Conservation (phyloP, 2,329 filamentous ascomycete species). For the Neonectria magnoliae region DNA sequence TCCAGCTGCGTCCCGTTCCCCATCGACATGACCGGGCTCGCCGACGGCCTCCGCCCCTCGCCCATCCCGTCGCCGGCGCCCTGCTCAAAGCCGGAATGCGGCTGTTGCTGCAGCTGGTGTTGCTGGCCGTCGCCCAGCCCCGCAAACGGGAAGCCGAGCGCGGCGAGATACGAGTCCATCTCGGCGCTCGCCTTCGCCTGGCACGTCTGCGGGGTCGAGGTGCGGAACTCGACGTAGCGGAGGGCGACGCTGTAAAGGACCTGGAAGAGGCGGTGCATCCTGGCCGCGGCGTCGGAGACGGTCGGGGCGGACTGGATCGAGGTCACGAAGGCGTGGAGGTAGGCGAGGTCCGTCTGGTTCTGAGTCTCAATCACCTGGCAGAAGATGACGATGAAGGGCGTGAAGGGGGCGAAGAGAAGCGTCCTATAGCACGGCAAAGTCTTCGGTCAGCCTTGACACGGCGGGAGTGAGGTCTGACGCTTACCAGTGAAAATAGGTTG, state of each 20-base stretch:
- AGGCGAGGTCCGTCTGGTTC: conserved; percentile 52
- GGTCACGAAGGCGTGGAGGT: conserved; percentile 61
- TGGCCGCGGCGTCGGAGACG: conserved; percentile 59
- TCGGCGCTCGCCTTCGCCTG: conserved; percentile 48
- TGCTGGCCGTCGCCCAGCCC: conserved; percentile 26
- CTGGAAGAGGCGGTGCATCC: conserved; percentile 66
- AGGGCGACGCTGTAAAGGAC: conserved; percentile 67
- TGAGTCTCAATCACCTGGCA: conserved; percentile 60
- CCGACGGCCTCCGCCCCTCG: conserved; percentile 24
- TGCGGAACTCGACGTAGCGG: conserved; percentile 66
- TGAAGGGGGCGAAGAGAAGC: conserved; percentile 61
- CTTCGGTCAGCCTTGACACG: not conserved
- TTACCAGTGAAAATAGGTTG: too few species aligned
- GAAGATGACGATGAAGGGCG: conserved; percentile 64
- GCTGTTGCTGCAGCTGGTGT: conserved; percentile 17
- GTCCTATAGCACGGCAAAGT: conserved; percentile 45
- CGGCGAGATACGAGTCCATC: conserved; percentile 51
- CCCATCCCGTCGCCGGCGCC: conserved; percentile 17
- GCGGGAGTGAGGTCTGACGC: too few species aligned
- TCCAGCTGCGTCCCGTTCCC: conserved; percentile 49
- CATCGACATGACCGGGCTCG: conserved; percentile 48
- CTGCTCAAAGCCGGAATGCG: conserved; percentile 15
- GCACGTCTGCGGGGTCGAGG: conserved; percentile 37
- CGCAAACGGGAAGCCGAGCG: conserved; percentile 55
- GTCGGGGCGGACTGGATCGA: conserved; percentile 62